Percentiles rank a stretch among this genome's conserved stretches.
phyloP scores from a whole-genome alignment of 2,329 filamentous ascomycete species.

The Phaeosphaeria sp. region DNA sequence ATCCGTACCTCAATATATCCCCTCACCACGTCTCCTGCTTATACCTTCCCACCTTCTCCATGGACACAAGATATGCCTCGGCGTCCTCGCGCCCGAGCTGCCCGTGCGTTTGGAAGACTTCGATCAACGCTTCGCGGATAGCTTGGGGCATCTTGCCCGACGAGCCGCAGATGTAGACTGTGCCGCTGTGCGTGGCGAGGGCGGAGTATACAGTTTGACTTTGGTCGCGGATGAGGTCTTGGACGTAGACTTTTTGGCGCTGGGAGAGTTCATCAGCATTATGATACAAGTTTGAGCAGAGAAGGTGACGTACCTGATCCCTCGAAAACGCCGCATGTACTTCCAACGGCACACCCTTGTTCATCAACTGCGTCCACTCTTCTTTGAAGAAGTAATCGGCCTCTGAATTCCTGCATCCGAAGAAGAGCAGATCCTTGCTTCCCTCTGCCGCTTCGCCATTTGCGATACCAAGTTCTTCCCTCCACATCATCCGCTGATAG shows the following conservation, averaged over 20 bases:
- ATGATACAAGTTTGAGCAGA: neutral
- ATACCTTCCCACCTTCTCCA: constrained; percentile 70
- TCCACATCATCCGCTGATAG: constrained; percentile 68
- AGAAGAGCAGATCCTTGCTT: constrained; percentile 69
- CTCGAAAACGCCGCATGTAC: constrained; percentile 74
- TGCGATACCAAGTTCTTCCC: constrained; percentile 20
- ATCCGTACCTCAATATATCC: too few relatives aligned
- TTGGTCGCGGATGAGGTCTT: constrained; percentile 65
- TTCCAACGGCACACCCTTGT: constrained; percentile 53
- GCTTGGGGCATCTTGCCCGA: constrained; percentile 76
- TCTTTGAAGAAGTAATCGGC: constrained; percentile 83
- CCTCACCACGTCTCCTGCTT: constrained; percentile 74
- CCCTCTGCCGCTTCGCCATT: constrained; percentile 5
- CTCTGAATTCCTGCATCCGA: constrained; percentile 76
- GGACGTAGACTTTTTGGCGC: constrained; percentile 70
- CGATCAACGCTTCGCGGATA: constrained; percentile 70
- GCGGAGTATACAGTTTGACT: constrained; percentile 57
- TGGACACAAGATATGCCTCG: constrained; percentile 60
- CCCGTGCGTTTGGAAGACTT: constrained; percentile 60
- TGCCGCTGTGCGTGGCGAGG: constrained; percentile 60
- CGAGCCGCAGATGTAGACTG: constrained; percentile 65
- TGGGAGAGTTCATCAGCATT: constrained; percentile 17
- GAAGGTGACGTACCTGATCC: constrained; percentile 59
- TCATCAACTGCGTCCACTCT: constrained; percentile 69
- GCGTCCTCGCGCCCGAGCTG: constrained; percentile 56